These are phyloP conservation scores for Escallonia rubra DNA, from an alignment of 129 eudicot genomes.

Conservation along the genomic window DNA sequence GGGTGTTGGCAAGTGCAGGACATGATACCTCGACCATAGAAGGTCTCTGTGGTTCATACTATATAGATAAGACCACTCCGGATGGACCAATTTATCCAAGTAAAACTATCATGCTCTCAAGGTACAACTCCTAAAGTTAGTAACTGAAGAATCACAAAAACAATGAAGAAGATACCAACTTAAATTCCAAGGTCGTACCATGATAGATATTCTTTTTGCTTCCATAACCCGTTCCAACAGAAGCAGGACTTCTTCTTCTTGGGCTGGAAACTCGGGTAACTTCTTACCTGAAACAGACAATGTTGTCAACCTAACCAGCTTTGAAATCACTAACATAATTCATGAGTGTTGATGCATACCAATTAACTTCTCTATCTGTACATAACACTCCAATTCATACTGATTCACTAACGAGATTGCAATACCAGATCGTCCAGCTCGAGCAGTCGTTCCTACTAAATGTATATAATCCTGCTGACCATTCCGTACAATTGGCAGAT, in stretches of 20 bases:
- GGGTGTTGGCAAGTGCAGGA: too few species aligned
- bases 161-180: too few species aligned
- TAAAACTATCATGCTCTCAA: too few species aligned
- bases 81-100: too few species aligned
- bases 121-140: too few species aligned
- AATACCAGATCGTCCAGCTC: conserved; percentile 94
- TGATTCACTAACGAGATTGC: conserved; percentile 89
- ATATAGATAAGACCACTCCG: too few species aligned
- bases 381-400: conserved; percentile 87
- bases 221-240: conserved; percentile 64
- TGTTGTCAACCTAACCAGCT: neutral
- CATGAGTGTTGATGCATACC: conserved; percentile 27
- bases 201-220: conserved; percentile 60
- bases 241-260: conserved; percentile 67
- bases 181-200: conserved; percentile 29
- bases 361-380: too few species aligned
- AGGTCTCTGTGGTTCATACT: too few species aligned
- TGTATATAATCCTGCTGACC: conserved; percentile 97
- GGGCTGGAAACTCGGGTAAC: conserved; percentile 57
- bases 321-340: neutral
- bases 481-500: conserved; percentile 6
- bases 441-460: conserved; percentile 96
- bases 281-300: conserved; percentile 51
- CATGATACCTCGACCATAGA: too few species aligned
- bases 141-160: too few species aligned